Evolutionary conservation across 768 basidiomycete genomes (phyloP).

Genomic region (Russula foetens): DNA sequence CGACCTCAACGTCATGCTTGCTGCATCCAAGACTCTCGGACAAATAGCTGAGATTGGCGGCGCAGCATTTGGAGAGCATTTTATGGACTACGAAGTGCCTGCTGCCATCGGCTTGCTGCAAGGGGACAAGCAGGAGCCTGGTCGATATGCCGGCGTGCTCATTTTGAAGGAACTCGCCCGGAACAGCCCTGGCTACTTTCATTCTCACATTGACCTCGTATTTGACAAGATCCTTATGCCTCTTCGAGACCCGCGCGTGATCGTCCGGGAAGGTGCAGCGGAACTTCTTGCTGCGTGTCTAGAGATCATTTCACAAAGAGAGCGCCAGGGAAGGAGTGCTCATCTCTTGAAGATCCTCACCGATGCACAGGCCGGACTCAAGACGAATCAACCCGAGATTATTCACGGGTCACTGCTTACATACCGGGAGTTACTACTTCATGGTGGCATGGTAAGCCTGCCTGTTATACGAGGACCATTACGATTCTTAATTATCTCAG

Average conservation of each 20-base stretch:
- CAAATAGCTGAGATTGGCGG: constrained; percentile 81
- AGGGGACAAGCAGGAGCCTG: constrained; percentile 65
- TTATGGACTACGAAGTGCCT: constrained; percentile 86
- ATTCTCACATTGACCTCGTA: constrained; percentile 78
- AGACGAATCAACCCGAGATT: constrained; percentile 72
- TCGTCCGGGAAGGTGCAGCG: constrained; percentile 88
- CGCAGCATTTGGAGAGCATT: constrained; percentile 74
- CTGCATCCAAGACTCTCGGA: constrained; percentile 87
- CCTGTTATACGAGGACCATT: not conserved
- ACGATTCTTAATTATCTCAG: constrained; percentile 29
- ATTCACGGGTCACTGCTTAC: constrained; percentile 91
- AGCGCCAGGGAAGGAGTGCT: constrained; percentile 54
- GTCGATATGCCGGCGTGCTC: constrained; percentile 88
- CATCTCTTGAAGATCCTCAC: constrained; percentile 78
- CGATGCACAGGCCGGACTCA: constrained; percentile 79
- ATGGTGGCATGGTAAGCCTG: constrained; percentile 82
- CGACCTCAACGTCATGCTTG: constrained; percentile 90
- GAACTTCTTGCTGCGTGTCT: constrained; percentile 90
- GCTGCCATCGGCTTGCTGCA: constrained; percentile 75
- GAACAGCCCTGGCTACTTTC: constrained; percentile 81
- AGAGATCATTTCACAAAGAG: constrained; percentile 73
- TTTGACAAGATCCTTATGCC: constrained; percentile 92
- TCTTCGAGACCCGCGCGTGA: constrained; percentile 78
- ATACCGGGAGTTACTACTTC: constrained; percentile 82
- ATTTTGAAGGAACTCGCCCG: constrained; percentile 90